A percentile compares a stretch with the other conserved stretches of the same genome.
Evolutionary conservation across 495 filamentous ascomycete genomes (phyloP).

Genomic region (Cetradonia linearis): DNA sequence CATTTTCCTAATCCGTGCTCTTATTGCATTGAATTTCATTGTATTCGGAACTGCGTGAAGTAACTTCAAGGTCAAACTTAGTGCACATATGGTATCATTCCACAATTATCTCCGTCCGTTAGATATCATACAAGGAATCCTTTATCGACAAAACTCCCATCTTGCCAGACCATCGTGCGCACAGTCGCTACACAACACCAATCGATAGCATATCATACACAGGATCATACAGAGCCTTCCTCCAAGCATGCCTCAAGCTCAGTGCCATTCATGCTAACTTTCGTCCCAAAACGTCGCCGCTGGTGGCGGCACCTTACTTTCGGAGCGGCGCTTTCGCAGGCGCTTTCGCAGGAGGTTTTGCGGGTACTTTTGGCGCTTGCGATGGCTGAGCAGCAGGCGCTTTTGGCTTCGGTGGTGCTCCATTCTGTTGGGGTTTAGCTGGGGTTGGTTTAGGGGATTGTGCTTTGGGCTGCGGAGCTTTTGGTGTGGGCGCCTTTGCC

Average conservation of each 20-base stretch:
- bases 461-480: slow-evolving; percentile 13
- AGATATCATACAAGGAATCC: background rate
- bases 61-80: too few relatives aligned
- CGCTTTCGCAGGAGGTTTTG: slow-evolving; percentile 19
- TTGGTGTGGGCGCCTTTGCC: slow-evolving; percentile 6
- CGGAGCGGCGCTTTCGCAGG: slow-evolving; percentile 16
- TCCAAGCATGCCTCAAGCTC: background rate
- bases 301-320: background rate
- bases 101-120: background rate
- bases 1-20: too few relatives aligned
- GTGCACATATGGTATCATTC: background rate
- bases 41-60: too few relatives aligned
- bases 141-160: background rate
- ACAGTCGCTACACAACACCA: background rate
- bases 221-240: background rate
- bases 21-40: too few relatives aligned
- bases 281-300: background rate
- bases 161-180: background rate
- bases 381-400: slow-evolving; percentile 13
- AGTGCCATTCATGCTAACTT: background rate
- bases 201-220: background rate
- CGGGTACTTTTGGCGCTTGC: slow-evolving; percentile 9
- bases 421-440: slow-evolving; percentile 15
- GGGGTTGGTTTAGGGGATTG: slow-evolving; percentile 4
- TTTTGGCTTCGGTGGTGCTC: slow-evolving; percentile 12